These are phyloP conservation scores for Pythium myriotylum DNA, from an alignment of 352 stramenopile genomes.

Conservation along the genomic window DNA sequence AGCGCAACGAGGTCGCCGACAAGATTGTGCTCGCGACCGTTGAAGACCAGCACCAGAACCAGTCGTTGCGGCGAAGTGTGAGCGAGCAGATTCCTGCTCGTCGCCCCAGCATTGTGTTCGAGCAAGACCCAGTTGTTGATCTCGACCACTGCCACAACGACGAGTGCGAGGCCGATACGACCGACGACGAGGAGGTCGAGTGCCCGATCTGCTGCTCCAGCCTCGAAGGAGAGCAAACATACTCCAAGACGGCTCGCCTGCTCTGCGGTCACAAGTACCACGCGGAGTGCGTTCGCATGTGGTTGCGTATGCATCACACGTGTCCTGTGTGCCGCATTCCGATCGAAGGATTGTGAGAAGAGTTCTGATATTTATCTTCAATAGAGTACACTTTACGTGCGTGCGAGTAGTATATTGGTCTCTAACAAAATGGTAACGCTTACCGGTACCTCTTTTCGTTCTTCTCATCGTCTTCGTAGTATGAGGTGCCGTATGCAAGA, in stretches of 20 bases:
- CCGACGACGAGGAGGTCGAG: constrained; percentile 43
- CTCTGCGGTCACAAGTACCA: constrained; percentile 73
- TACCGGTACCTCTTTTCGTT: constrained; percentile 34
- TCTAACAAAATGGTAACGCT: constrained; percentile 17
- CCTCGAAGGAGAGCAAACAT: constrained; percentile 30
- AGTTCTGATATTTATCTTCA: constrained; percentile 17
- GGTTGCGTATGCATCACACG: constrained; percentile 68
- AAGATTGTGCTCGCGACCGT: constrained; percentile 27
- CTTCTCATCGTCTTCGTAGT: constrained; percentile 87
- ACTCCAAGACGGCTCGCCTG: constrained; percentile 42
- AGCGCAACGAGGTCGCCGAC: constrained; percentile 30
- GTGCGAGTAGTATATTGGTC: background rate
- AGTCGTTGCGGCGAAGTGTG: constrained; percentile 18
- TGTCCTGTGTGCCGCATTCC: constrained; percentile 68
- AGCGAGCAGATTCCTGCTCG: constrained; percentile 18
- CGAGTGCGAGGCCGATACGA: constrained; percentile 1
- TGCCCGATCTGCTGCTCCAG: constrained; percentile 70
- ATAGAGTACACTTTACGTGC: constrained; percentile 24
- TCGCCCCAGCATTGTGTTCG: constrained; percentile 12
- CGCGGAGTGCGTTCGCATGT: constrained; percentile 62
- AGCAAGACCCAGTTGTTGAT: constrained; percentile 6
- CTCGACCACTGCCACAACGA: background rate
- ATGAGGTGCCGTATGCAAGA: constrained; percentile 86
- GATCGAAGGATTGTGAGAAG: constrained; percentile 24
- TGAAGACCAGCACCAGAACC: constrained; percentile 4